These are phyloP conservation scores for Salix purpurea DNA, from an alignment of 345 rosid genomes.

Conservation along the genomic window DNA sequence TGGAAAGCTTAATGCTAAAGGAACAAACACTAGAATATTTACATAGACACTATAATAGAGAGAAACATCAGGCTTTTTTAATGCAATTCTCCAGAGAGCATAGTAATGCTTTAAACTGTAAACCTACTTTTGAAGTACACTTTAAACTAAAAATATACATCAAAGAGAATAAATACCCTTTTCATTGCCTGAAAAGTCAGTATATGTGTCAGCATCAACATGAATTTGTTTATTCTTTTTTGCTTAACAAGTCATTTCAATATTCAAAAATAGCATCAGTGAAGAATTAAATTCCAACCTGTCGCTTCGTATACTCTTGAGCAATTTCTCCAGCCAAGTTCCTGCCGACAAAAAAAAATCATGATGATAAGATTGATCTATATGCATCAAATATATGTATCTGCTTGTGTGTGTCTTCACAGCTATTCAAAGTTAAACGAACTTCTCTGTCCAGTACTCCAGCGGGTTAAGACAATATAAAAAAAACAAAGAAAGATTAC, in stretches of 20 bases:
- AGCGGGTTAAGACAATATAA: not conserved
- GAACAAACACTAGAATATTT: not conserved
- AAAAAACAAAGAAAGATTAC: not conserved
- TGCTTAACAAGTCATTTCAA: not conserved
- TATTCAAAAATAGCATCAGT: not conserved
- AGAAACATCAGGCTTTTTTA: not conserved
- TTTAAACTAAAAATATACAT: not conserved
- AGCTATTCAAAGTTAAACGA: not conserved
- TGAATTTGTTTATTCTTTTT: not conserved
- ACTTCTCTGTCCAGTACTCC: not conserved
- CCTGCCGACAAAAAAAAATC: conserved; percentile 28
- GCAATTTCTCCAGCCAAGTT: conserved; percentile 91
- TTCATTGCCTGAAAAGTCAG: not conserved
- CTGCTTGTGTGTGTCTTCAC: not conserved
- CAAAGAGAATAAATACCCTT: not conserved
- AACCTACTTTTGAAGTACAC: not conserved
- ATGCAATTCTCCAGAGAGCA: not conserved
- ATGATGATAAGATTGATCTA: not conserved
- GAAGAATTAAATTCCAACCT: conserved; percentile 40
- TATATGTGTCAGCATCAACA: not conserved
- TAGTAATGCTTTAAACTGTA: not conserved
- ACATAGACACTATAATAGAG: not conserved
- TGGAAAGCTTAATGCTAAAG: not conserved
- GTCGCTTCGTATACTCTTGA: conserved; percentile 65
- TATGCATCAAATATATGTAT: not conserved